Conservation (phyloP, 768 basidiomycete genomes). For the Russula virescens region DNA sequence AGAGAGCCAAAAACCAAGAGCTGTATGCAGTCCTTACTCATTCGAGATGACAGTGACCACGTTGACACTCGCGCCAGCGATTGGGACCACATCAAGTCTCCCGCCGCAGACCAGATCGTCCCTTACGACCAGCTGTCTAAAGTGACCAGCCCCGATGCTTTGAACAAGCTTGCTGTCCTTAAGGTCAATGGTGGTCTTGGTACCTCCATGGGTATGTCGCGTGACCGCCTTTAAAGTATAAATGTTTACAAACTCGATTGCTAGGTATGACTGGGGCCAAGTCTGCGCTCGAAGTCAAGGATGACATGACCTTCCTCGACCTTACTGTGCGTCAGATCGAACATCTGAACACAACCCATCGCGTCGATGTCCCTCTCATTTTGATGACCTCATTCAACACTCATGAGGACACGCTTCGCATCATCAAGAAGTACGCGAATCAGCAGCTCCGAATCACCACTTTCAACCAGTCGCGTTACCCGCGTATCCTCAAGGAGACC, state of each 20-base stretch:
- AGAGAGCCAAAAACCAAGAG: slow-evolving; percentile 79
- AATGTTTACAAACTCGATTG: neutral
- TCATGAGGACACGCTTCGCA: slow-evolving; percentile 90
- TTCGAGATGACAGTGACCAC: neutral
- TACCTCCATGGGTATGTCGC: slow-evolving; percentile 73
- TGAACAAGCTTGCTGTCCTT: slow-evolving; percentile 92
- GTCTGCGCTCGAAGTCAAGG: slow-evolving; percentile 91
- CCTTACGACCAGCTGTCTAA: slow-evolving; percentile 70
- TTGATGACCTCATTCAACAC: slow-evolving; percentile 99
- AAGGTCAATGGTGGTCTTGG: slow-evolving; percentile 94
- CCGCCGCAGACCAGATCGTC: slow-evolving; percentile 79
- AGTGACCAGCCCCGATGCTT: slow-evolving; percentile 51
- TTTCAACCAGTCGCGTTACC: slow-evolving; percentile 93
- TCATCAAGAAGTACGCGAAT: slow-evolving; percentile 95
- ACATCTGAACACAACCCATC: slow-evolving; percentile 81
- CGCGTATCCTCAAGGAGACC: slow-evolving; percentile 85
- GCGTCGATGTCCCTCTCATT: slow-evolving; percentile 92
- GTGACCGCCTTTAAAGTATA: too few species aligned
- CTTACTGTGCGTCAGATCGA: slow-evolving; percentile 92
- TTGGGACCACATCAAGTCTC: slow-evolving; percentile 62
- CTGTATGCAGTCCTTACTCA: slow-evolving; percentile 50
- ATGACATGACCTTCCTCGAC: slow-evolving; percentile 97
- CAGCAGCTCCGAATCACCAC: slow-evolving; percentile 90
- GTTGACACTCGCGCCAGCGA: slow-evolving; percentile 23
- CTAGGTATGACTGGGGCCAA: slow-evolving; percentile 82